Evolutionary conservation across 495 filamentous ascomycete species (phyloP).

Genomic region (Penicillium bialowiezense): DNA sequence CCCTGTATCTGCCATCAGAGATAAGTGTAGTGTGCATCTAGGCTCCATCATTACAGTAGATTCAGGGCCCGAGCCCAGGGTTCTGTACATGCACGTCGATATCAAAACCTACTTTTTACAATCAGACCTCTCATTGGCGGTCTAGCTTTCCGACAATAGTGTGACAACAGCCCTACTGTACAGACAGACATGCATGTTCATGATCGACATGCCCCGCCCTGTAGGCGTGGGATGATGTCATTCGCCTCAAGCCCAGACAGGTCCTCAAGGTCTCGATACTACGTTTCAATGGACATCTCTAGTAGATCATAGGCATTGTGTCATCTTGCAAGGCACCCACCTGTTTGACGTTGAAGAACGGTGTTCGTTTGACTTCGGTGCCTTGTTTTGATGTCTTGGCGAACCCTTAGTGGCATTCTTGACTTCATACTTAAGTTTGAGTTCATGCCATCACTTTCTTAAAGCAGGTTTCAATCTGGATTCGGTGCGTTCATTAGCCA

Average conservation of each 20-base stretch:
- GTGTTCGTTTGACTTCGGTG: background rate
- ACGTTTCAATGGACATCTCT: background rate
- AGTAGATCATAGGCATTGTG: background rate
- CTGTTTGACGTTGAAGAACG: background rate
- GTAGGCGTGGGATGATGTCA: background rate
- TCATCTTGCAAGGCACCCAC: background rate
- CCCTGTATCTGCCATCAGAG: background rate
- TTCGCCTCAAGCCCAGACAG: background rate
- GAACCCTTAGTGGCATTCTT: background rate
- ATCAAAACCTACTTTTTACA: background rate
- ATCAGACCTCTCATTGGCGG: background rate
- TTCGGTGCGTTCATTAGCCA: too few relatives aligned
- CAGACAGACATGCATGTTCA: background rate
- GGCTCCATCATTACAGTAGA: background rate
- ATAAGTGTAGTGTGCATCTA: background rate
- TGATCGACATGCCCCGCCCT: background rate
- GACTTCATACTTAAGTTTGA: background rate
- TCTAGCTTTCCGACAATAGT: background rate
- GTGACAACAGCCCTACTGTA: background rate
- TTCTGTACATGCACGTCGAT: background rate
- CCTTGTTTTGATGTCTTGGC: background rate
- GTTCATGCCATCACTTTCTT: background rate
- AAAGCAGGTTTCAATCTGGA: too few relatives aligned
- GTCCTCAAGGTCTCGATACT: background rate
- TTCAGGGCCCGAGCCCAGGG: too few relatives aligned